Evolutionary conservation across 768 basidiomycete genomes (phyloP).

Genomic region (Boletus vermiculosoides): DNA sequence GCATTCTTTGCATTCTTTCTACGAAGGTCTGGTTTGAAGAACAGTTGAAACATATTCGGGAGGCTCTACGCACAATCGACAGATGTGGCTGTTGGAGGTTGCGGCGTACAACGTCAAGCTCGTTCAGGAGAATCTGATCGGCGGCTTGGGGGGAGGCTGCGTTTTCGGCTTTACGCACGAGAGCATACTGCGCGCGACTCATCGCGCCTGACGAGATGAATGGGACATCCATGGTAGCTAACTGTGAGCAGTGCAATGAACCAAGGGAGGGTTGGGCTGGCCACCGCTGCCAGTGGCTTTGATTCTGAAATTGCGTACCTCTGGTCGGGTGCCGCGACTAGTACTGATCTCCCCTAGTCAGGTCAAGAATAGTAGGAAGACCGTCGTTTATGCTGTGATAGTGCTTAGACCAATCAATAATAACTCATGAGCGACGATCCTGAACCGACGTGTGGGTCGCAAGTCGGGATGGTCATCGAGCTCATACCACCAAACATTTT

Average conservation of each 20-base stretch:
- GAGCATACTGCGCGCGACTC: slow-evolving; percentile 69
- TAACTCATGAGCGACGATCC: not conserved
- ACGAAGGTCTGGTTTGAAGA: slow-evolving; percentile 5
- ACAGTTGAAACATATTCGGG: not conserved
- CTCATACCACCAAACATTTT: slow-evolving; percentile 7
- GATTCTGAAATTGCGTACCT: slow-evolving; percentile 11
- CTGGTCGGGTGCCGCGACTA: slow-evolving; percentile 17
- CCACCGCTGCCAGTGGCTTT: not conserved
- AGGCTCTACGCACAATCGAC: slow-evolving; percentile 49
- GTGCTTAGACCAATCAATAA: not conserved
- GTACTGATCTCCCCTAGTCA: not conserved
- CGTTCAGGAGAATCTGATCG: slow-evolving; percentile 58
- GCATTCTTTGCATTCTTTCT: slow-evolving; percentile 67
- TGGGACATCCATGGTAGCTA: slow-evolving; percentile 65
- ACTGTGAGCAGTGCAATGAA: not conserved
- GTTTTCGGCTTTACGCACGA: slow-evolving; percentile 72
- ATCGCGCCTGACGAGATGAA: slow-evolving; percentile 78
- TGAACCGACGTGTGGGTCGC: not conserved
- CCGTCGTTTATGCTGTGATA: not conserved
- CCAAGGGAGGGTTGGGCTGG: not conserved
- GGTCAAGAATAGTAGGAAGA: not conserved
- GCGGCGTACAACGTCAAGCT: slow-evolving; percentile 56
- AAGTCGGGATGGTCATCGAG: not conserved
- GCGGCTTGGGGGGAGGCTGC: slow-evolving; percentile 54
- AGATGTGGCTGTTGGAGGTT: slow-evolving; percentile 50